These are phyloP conservation scores for Cryphonectria japonica DNA, from an alignment of 2,329 filamentous ascomycete genomes.

Conservation along the genomic window DNA sequence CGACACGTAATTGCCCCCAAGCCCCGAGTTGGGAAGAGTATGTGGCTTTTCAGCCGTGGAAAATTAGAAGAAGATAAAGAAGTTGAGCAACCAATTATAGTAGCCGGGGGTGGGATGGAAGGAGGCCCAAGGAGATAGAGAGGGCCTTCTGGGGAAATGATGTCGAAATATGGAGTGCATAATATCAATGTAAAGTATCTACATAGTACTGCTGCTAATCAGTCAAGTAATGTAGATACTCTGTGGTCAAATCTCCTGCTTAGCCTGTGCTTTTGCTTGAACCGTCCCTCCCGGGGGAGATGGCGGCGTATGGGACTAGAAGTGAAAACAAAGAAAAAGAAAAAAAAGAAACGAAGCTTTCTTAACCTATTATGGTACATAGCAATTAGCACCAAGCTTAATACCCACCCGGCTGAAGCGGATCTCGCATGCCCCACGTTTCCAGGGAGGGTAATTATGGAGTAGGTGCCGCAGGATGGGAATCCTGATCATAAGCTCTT, in stretches of 20 bases:
- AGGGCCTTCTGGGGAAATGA: background rate
- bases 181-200: background rate
- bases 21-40: background rate
- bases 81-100: background rate
- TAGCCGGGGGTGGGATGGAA: background rate
- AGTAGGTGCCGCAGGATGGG: background rate
- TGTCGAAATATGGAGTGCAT: background rate
- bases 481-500: background rate
- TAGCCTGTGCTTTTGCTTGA: background rate
- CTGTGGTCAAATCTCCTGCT: background rate
- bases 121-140: background rate
- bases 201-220: background rate
- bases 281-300: background rate
- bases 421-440: conserved; percentile 14
- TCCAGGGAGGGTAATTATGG: background rate
- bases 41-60: background rate
- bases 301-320: background rate
- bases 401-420: background rate
- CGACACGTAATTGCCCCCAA: background rate
- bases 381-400: conserved; percentile 10
- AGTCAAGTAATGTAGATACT: too few species aligned
- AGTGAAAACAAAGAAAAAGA: background rate
- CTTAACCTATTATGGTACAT: background rate
- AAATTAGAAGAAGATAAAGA: background rate
- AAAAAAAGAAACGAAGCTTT: conserved; percentile 2